Base-by-base conservation (phyloP, 495 filamentous ascomycete genomes). In the Eremomyces bilateralis region DNA sequence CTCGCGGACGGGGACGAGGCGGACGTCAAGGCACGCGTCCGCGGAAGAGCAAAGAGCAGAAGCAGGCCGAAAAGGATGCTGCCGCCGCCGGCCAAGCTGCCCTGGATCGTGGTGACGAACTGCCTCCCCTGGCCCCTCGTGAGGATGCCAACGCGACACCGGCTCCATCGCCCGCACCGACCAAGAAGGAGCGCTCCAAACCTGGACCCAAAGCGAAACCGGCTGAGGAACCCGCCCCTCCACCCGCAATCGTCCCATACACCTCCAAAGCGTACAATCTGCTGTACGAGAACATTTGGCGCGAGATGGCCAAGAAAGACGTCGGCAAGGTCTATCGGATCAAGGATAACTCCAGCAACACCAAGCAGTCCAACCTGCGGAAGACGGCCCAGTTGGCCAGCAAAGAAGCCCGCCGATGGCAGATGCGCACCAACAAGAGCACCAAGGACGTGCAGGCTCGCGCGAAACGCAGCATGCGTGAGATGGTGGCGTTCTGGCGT, bases 401-500 rank as follows among this genome's bases (percentile, higher is more conserved):
- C 38, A 99, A 99, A 50, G 90, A 99, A 56, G 88, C 90, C 24
- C 78, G 84, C 43, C 64, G 90, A 45, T 99, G 88, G 88, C 91
- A 99, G 49, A 73, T 84, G 30, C 75, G 80, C 24, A 95, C 88
- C 24, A 99, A 95, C 61, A 99, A 99, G 64, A 88, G 83, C 46
- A 78, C 74, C 47, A 99, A 99, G 56, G 88, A 99, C 53, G 79
- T 88, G 0, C 90, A 95, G 44, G 88, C 90, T 25, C 72, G 90
- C 15, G 90, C 88, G 15, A 99, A 99, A 62, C 72, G 88, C 31
- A 83, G 80, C 35, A 99, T 99, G 88, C 72, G 88, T 44, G 88
- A 99, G 58, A 99, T 99, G 88, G 88, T 94, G 73, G 69, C 76
- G 20, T 99, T 95, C 71, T 99, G 88, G 88, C 95, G 95, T 53